These are phyloP conservation scores for Eucalyptus curtisii DNA, from an alignment of 345 rosid species.

Conservation along the genomic window DNA sequence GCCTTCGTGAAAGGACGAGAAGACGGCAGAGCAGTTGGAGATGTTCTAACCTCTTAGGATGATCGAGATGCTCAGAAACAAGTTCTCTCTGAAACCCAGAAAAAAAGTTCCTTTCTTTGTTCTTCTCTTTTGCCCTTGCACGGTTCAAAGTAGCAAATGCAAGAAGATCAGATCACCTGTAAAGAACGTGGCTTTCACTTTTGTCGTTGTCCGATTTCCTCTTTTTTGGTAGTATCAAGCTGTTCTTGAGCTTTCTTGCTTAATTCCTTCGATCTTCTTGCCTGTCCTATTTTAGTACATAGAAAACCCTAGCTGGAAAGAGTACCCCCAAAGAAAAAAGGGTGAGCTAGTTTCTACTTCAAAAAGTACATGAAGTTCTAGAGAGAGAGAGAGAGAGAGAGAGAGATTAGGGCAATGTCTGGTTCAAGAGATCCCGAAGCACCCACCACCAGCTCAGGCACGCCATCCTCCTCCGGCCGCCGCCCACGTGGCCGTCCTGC, in stretches of 20 bases:
- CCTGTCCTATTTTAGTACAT: not conserved
- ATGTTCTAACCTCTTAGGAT: not conserved
- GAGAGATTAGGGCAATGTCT: not conserved
- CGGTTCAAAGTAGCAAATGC: not conserved
- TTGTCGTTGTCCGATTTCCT: not conserved
- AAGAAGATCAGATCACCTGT: not conserved
- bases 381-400: slow-evolving; percentile 12
- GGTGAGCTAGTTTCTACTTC: not conserved
- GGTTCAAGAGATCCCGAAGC: slow-evolving; percentile 15
- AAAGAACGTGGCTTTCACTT: not conserved
- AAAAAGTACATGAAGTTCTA: not conserved
- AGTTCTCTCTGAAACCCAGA: not conserved
- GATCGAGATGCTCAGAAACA: not conserved
- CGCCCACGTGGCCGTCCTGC: slow-evolving; percentile 69
- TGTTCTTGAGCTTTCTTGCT: not conserved
- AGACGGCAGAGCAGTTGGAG: not conserved
- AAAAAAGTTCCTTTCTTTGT: not conserved
- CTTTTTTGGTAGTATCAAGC: not conserved
- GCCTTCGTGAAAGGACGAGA: not conserved
- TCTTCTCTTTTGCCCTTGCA: not conserved
- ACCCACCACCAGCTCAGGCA: slow-evolving; percentile 16
- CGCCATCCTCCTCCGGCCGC: slow-evolving; percentile 21
- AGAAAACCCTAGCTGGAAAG: not conserved
- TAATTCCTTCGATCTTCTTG: not conserved
- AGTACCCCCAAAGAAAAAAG: not conserved